Base-by-base conservation (phyloP, 805 yeast species). In the Hanseniaspora meyeri region DNA sequence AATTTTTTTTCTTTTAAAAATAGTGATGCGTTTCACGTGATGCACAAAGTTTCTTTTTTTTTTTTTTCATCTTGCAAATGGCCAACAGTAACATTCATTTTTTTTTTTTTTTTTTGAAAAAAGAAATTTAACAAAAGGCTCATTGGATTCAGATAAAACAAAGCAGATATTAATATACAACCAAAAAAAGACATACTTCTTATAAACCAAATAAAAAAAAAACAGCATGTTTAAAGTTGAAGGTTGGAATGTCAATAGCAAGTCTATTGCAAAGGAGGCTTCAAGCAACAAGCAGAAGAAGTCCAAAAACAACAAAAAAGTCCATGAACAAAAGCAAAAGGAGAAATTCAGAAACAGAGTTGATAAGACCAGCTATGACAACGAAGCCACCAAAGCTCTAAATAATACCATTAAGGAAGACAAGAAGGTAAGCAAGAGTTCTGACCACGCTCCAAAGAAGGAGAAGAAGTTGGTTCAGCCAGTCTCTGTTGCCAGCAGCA, bases 171-270 rank as follows among this genome's bases (percentile, higher is more conserved):
- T n/a, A n/a, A n/a, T n/a, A n/a, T n/a, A n/a, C n/a, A n/a, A n/a
- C 27, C 27, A 24, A 24, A 4, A 24, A 24, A 24, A n/a, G n/a
- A 24, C 27, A 24, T 24, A 24, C 27, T 24, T 24, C 7, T 46
- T 31, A 31, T 16, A 20, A 43, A 9, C 20, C 31, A 14, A 2
- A 43, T 8, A 11, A 6, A 43, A 43, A 43, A 1, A 24, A 43
- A 24, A 43, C 4, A 27, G 17, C 17, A 52, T 52, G 56, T 52
- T 52, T 37, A 52, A 52, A 45, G 56, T 52, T 20, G 45, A 52
- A 12, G 56, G 56, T 19, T 52, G 56, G 56, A 52, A 45, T 29
- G 39, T 52, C 19, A 36, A 52, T 20, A 45, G 45, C 43, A 52
- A 52, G 9, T 14, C 45, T 17, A 52, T 52, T 37, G 56, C 56